Conservation (phyloP, 805 yeast genomes). For the Wickerhamiella kazuoi region DNA sequence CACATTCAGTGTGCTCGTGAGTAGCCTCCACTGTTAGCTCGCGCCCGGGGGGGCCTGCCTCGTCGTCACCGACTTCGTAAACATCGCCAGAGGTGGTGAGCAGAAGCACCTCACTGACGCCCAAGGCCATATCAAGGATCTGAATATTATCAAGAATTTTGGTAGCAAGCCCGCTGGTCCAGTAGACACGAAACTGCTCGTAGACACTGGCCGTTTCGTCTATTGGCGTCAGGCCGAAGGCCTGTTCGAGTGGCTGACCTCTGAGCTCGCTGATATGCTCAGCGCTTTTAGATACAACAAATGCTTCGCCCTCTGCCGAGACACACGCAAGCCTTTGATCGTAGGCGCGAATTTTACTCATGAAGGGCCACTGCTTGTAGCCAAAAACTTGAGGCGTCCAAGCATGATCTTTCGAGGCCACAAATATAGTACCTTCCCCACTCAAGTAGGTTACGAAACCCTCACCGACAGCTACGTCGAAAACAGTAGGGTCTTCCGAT, state of each 20-base stretch:
- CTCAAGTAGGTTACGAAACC: not conserved
- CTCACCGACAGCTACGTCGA: not conserved
- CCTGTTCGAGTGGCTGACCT: not conserved
- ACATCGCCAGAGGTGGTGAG: not conserved
- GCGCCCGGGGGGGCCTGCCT: not conserved
- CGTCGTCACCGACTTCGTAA: not conserved
- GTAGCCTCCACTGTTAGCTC: not conserved
- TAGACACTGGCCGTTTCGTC: not conserved
- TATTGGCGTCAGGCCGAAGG: not conserved
- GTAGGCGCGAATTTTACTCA: not conserved
- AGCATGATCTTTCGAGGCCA: not conserved
- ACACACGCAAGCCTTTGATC: not conserved
- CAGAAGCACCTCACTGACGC: not conserved
- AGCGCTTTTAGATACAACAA: not conserved
- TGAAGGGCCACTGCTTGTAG: not conserved
- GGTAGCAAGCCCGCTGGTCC: not conserved
- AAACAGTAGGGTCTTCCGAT: not conserved
- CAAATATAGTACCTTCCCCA: not conserved
- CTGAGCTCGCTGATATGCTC: not conserved
- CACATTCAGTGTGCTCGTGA: not conserved
- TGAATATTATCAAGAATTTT: not conserved
- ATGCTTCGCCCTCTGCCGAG: not conserved
- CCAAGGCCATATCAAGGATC: not conserved
- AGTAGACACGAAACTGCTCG: not conserved
- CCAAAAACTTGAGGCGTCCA: not conserved